A percentile compares a stretch with the other conserved stretches of the same genome.
phyloP scores from a whole-genome alignment of 1,284 basidiomycete genomes.

The Ustilago esculenta region DNA sequence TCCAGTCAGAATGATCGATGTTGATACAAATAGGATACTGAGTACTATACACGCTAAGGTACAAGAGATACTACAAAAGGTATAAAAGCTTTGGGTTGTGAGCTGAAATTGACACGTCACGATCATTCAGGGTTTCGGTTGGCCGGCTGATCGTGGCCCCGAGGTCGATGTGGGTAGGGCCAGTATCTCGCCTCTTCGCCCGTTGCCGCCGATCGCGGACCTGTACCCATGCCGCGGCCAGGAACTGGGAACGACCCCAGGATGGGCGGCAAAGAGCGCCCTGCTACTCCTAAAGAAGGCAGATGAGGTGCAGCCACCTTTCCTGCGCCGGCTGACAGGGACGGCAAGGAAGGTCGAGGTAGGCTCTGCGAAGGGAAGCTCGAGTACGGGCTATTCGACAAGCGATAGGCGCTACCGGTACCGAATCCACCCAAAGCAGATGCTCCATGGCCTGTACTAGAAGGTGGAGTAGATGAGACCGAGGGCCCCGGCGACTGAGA shows the following conservation, averaged over 20 bases:
- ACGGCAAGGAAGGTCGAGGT: conserved; percentile 39
- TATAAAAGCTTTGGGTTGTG: too few relatives aligned
- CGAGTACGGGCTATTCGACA: conserved; percentile 39
- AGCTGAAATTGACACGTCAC: too few relatives aligned
- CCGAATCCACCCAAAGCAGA: conserved; percentile 15
- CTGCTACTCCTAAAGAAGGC: conserved; percentile 27
- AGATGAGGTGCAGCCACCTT: conserved; percentile 36
- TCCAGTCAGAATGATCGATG: too few relatives aligned
- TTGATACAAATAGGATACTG: too few relatives aligned
- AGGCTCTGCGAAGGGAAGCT: conserved; percentile 44
- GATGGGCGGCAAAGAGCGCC: conserved; percentile 45
- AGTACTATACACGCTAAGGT: too few relatives aligned
- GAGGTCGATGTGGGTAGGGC: conserved; percentile 37
- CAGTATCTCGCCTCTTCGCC: conserved; percentile 32
- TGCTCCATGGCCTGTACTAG: conserved; percentile 5
- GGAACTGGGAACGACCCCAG: conserved; percentile 35
- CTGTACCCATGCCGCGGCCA: conserved; percentile 11
- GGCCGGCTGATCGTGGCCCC: conserved; percentile 18
- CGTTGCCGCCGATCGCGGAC: conserved; percentile 5
- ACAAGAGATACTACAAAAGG: too few relatives aligned
- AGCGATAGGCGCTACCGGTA: conserved; percentile 34
- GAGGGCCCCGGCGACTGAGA: conserved; percentile 37
- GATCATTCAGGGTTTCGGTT: conserved; percentile 12
- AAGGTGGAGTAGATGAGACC: background rate
- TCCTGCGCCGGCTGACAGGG: conserved; percentile 19